phyloP scores from a whole-genome alignment of 202 grass and related monocot species.

The Saccharum hybrid region DNA sequence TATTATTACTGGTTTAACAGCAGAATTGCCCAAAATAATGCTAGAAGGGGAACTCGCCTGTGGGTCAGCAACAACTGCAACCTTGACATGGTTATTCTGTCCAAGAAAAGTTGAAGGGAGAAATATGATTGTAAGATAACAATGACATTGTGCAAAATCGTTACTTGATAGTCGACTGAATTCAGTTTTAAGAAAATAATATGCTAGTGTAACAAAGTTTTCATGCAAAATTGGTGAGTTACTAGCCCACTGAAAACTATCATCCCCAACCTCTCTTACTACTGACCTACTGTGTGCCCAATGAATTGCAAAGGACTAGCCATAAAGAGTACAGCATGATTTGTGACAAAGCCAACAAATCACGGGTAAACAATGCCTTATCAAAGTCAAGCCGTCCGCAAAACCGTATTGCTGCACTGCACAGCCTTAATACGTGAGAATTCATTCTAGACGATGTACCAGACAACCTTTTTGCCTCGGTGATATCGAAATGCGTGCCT shows the following conservation, averaged over 20 bases:
- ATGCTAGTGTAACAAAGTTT: background rate
- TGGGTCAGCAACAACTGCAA: conserved; percentile 87
- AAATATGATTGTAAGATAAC: conserved; percentile 27
- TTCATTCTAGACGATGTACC: background rate
- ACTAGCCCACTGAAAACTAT: background rate
- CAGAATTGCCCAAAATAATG: background rate
- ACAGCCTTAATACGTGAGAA: background rate
- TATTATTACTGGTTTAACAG: background rate
- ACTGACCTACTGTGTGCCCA: background rate
- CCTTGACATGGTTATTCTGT: conserved; percentile 62
- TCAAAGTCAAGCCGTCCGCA: background rate
- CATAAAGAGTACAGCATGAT: conserved; percentile 3
- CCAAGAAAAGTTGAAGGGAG: conserved; percentile 35
- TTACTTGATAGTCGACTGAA: background rate
- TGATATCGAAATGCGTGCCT: background rate
- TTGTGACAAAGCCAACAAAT: background rate
- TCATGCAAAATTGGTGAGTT: background rate
- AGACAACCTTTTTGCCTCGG: background rate
- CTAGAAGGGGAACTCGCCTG: conserved; percentile 57
- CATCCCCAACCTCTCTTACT: background rate
- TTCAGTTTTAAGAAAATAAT: background rate
- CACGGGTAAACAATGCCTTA: background rate
- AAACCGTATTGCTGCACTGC: background rate
- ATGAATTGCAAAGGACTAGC: background rate
- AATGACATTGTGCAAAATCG: background rate